phyloP scores from a whole-genome alignment of 1,284 basidiomycete genomes.

The Gomphus sp. region DNA sequence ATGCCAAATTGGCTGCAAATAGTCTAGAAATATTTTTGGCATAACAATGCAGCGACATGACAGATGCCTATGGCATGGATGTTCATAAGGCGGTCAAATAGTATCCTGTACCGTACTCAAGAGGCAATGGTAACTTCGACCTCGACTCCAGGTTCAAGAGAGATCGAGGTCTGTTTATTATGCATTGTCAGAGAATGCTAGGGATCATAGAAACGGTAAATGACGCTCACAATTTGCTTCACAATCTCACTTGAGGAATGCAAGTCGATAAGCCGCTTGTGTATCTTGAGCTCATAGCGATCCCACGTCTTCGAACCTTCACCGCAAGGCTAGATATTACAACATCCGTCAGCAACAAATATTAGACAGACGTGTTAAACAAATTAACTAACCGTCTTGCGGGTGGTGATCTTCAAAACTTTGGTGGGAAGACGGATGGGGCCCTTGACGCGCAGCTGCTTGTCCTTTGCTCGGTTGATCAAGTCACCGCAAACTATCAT shows the following conservation, averaged over 20 bases:
- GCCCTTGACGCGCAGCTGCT: conserved; percentile 98
- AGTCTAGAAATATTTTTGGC: too few relatives aligned
- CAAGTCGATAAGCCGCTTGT: conserved; percentile 99
- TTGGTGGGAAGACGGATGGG: conserved; percentile 99
- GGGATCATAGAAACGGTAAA: background rate
- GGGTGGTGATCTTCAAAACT: conserved; percentile 96
- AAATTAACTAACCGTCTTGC: conserved; percentile 74
- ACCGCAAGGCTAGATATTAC: conserved; percentile 78
- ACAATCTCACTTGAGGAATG: conserved; percentile 98
- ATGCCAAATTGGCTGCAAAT: too few relatives aligned
- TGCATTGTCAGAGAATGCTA: conserved; percentile 3
- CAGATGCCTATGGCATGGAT: too few relatives aligned
- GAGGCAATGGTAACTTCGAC: conserved; percentile 97
- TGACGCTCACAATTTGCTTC: conserved; percentile 89
- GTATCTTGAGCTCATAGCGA: conserved; percentile 97
- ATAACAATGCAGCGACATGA: too few relatives aligned
- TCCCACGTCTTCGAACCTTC: conserved; percentile 99
- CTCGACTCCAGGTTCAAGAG: conserved; percentile 98
- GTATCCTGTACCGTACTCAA: conserved; percentile 14
- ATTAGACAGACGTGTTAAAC: background rate
- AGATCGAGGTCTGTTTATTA: conserved; percentile 80
- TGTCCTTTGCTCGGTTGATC: conserved; percentile 99
- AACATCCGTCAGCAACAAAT: conserved; percentile 1
- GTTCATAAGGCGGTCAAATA: background rate
- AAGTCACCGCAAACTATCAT: conserved; percentile 84